Evolutionary conservation across 2,329 filamentous ascomycete species (phyloP).

Genomic region (Aspergillus sp.): DNA sequence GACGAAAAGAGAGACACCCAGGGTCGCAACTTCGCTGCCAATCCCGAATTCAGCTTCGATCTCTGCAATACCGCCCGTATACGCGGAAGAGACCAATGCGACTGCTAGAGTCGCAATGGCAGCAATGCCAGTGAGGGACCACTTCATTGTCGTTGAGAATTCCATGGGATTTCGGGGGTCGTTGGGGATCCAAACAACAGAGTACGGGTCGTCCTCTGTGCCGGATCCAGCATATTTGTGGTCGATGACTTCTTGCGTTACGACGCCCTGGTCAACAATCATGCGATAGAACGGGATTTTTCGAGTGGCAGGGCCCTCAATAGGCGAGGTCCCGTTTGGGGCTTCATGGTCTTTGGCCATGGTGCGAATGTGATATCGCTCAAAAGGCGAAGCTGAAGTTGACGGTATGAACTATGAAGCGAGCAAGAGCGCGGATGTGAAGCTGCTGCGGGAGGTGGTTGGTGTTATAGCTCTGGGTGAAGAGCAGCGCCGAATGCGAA

Average conservation of each 20-base stretch:
- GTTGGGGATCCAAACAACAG: conserved; percentile 44
- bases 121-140: conserved; percentile 39
- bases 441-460: no score
- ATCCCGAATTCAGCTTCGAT: conserved; percentile 37
- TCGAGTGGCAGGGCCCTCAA: conserved; percentile 26
- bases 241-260: conserved; percentile 37
- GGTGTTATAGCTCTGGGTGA: neutral
- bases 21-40: conserved; percentile 37
- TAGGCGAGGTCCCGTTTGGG: conserved; percentile 29
- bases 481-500: neutral
- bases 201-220: conserved; percentile 43
- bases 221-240: conserved; percentile 38
- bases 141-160: conserved; percentile 37
- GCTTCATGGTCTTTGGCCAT: conserved; percentile 27
- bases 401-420: neutral
- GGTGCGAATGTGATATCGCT: neutral
- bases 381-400: neutral
- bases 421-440: neutral
- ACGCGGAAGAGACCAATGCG: conserved; percentile 44
- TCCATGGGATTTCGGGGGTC: conserved; percentile 45
- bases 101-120: conserved; percentile 44
- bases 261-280: conserved; percentile 31
- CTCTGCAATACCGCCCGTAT: conserved; percentile 39
- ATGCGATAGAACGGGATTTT: conserved; percentile 37
- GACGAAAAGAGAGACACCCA: conserved; percentile 48